Evolutionary conservation across 371 early-diverging fungal species (phyloP).

Genomic region (Amoeboaphelidium protococcarum): DNA sequence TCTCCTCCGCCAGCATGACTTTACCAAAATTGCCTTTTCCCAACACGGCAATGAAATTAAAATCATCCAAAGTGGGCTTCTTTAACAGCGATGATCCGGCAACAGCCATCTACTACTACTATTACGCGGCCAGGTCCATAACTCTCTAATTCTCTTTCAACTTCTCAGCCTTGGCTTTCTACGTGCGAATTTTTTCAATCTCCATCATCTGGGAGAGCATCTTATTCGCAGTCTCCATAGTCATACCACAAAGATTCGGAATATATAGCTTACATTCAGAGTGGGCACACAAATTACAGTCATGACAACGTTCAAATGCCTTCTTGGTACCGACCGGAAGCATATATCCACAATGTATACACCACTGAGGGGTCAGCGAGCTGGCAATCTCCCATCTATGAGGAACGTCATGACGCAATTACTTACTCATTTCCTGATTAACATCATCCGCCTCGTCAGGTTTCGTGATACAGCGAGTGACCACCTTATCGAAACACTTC

Average conservation of each 20-base stretch:
- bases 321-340: conserved; percentile 40
- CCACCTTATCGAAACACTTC: conserved; percentile 51
- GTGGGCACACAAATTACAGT: conserved; percentile 56
- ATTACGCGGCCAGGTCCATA: too few relatives aligned
- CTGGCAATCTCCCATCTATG: conserved; percentile 61
- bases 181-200: conserved; percentile 4
- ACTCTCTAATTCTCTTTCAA: too few relatives aligned
- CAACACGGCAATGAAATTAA: conserved; percentile 66
- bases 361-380: conserved; percentile 63
- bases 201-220: conserved; percentile 44
- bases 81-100: too few relatives aligned
- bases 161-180: too few relatives aligned
- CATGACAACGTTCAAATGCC: conserved; percentile 11
- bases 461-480: conserved; percentile 66
- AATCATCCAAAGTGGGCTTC: conserved; percentile 27
- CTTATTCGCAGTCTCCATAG: conserved; percentile 48
- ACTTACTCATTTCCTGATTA: conserved; percentile 10
- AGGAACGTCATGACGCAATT: conserved; percentile 63
- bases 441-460: conserved; percentile 16
- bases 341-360: conserved; percentile 89
- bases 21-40: conserved; percentile 96
- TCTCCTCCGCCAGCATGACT: conserved; percentile 84
- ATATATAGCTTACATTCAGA: conserved; percentile 49
- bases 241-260: conserved; percentile 79
- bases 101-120: too few relatives aligned